Evolutionary conservation across 2,329 filamentous ascomycete species (phyloP).

Genomic region (Ophiostoma sp.): DNA sequence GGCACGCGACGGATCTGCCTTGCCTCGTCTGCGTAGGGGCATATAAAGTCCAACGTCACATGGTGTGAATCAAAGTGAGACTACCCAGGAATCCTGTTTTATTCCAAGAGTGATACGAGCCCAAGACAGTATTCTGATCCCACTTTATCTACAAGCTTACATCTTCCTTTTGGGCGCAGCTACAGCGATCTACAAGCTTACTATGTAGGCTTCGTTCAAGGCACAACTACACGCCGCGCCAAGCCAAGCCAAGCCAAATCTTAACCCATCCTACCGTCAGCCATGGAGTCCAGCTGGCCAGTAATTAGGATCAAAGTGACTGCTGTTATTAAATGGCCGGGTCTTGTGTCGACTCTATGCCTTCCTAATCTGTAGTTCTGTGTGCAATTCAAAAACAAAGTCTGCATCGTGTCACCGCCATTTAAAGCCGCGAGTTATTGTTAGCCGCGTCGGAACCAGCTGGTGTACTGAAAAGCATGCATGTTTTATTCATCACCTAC

Average conservation of each 20-base stretch:
- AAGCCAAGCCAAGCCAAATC: not conserved
- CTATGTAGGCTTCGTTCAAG: not conserved
- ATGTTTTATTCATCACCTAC: no score
- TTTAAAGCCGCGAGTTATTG: no score
- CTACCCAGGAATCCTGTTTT: not conserved
- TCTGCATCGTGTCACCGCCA: no score
- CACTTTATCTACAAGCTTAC: not conserved
- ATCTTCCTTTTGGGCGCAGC: not conserved
- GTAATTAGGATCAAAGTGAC: no score
- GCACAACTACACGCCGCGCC: not conserved
- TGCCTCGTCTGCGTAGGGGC: not conserved
- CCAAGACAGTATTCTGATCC: not conserved
- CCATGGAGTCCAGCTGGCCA: not conserved
- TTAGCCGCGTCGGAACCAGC: no score
- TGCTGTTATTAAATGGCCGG: no score
- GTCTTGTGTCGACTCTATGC: no score
- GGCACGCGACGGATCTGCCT: not conserved
- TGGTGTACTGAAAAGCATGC: no score
- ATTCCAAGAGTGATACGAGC: not conserved
- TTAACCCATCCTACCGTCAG: not conserved
- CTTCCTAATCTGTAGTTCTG: no score
- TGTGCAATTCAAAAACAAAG: no score
- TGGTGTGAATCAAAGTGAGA: not conserved
- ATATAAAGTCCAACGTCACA: not conserved
- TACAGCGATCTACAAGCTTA: constrained; percentile 4